Evolutionary conservation across 108 stramenopile species (phyloP).

Genomic region (Skeletonema marinoi): DNA sequence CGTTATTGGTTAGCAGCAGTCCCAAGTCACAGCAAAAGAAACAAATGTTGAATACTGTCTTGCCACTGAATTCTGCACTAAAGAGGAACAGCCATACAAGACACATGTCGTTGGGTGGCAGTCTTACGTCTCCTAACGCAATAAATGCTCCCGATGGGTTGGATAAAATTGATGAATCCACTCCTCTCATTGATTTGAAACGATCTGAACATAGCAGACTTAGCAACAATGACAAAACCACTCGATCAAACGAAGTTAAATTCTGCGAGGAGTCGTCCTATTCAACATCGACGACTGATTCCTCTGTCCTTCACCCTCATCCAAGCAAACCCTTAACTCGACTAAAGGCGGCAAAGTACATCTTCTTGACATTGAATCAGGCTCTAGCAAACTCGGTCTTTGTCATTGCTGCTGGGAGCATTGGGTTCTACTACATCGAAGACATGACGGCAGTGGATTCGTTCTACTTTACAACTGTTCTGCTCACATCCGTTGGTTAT

Average conservation of each 20-base stretch:
- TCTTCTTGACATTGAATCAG: conserved; percentile 76
- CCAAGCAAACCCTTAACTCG: conserved; percentile 36
- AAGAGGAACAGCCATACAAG: conserved; percentile 41
- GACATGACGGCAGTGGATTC: conserved; percentile 57
- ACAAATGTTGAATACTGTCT: not conserved
- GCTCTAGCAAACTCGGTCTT: conserved; percentile 81
- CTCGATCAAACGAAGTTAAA: not conserved
- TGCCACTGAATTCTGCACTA: not conserved
- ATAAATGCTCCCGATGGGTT: not conserved
- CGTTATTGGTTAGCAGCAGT: conserved; percentile 16
- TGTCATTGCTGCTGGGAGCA: conserved; percentile 78
- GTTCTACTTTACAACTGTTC: conserved; percentile 76
- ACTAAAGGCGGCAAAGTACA: conserved; percentile 77
- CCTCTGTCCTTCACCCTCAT: conserved; percentile 26
- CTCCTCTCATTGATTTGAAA: conserved; percentile 18
- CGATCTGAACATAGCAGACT: not conserved
- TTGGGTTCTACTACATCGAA: conserved; percentile 87
- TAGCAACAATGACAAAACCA: not conserved
- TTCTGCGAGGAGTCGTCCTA: conserved; percentile 38
- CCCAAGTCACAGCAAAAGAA: not conserved
- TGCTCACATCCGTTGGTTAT: conserved; percentile 79
- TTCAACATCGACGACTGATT: conserved; percentile 31
- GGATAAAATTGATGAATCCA: conserved; percentile 31
- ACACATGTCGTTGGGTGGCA: conserved; percentile 46
- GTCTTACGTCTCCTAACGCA: not conserved